Base-by-base conservation (phyloP, 2,329 filamentous ascomycete species). In the Fusarium penzigii region DNA sequence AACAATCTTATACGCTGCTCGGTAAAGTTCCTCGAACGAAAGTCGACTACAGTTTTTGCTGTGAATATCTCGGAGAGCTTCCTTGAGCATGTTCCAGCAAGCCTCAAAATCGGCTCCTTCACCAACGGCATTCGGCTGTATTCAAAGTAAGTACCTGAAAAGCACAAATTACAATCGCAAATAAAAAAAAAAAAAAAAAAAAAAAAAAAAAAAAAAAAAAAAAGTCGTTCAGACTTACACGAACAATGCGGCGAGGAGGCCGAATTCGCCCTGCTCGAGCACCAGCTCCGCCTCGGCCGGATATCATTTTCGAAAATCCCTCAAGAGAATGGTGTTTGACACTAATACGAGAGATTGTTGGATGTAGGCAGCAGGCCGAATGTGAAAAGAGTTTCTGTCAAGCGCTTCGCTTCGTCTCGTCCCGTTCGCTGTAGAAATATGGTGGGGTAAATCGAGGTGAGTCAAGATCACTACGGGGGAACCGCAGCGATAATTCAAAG, bases 21-120 rank as follows among this genome's bases (percentile, higher is more conserved):
- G 88, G 74, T 99, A 99, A 1, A 99, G 83, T 66, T 96, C 89
- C 71, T 99, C 94, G 75, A 97, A 99, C 1, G 92, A 96, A 3
- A 99, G 83, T 14, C 82, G 81, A 10, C 92, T 95, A 54, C 92
- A 92, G 69, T 96, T 94, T 70, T 95, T 92, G 52, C 86, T 89
- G 74, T 97, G 92, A 46, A 99, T 97, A 67, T 96, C 90, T 51
- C 78, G 80, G 47, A 99, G 83, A 5, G 93, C 92, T 44, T 85
- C 81, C 42, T 86, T 80, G 8, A 99, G 83, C 42, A 85, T 84
- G 13, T 79, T 78, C 94, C 94, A 99, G 62, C 86, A 89, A 3
- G 83, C 78, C n/a, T 96, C 89, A 68, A 96, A 96, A 60, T 95
- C 90, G 63, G 88, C 80, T 10, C 81, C 78, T 59, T 87, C 85